Evolutionary conservation across 352 stramenopile species (phyloP), one percentile per base, ranked within the genome.

Genomic region (Phytophthora pseudosyringae): DNA sequence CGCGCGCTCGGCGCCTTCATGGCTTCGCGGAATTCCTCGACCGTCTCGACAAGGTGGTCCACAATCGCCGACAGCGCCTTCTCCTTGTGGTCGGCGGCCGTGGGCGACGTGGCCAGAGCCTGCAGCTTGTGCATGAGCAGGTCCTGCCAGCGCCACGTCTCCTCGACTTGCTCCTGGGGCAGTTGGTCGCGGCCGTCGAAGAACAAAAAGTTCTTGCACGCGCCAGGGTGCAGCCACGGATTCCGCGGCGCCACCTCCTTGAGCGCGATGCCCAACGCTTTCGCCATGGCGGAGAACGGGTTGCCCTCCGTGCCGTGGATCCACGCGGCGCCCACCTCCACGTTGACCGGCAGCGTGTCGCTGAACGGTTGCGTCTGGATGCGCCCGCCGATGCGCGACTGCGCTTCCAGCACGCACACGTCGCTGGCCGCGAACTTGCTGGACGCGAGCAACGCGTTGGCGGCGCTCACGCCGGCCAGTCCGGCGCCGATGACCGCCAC

Each of bases 271-370:
- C 69, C 64, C 33, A 79, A 80, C 32, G 67, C 57, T 5, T 38
- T 49, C 3, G 81, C 83, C 9, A 78, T 59, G 10, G 62, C 59
- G 5, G 79, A 69, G 53, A 90, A 76, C 13, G 59, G 75, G 40
- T 88, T 86, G 36, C 55, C 66, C 4, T 71, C 59, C 1, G 74
- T 83, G 16, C 81, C 81, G 58, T 86, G 78, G 48, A 90, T 85
- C 81, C 78, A 90, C 33, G 81, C 81, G 9, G 81, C 76, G 11
- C 78, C 81, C 16, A 80, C 62, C 43, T 90, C 81, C 44, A 90
- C 64, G 56, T 71, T 83, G 32, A 86, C 66, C 4, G 69, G 49
- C 39, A 79, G 66, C 11, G 67, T 53, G 5, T 58, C 43, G n/a
- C 81, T 84, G 64, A 90, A 88, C n/a, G 52, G 32, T 36, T 73